Conservation (phyloP, 1,284 basidiomycete species). For the Chondrostereum purpureum region DNA sequence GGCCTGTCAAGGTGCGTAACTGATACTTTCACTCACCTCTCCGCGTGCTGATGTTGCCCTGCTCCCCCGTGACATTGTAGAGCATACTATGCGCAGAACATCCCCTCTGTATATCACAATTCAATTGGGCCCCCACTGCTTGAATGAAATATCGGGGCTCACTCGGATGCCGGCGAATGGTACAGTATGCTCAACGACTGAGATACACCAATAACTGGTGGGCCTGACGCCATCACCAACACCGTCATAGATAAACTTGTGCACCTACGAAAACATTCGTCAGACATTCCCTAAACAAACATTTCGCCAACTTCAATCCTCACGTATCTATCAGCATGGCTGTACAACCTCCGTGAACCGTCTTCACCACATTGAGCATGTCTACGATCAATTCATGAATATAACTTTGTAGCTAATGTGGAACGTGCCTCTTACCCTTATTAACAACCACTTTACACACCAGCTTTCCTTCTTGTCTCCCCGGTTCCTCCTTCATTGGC, state of each 20-base stretch:
- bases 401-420: neutral
- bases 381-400: constrained; percentile 22
- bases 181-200: constrained; percentile 44
- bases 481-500: constrained; percentile 37
- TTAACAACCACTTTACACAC: constrained; percentile 41
- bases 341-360: constrained; percentile 46
- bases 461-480: constrained; percentile 37
- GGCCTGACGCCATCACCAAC: constrained; percentile 22
- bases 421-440: constrained; percentile 34
- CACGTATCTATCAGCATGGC: constrained; percentile 46
- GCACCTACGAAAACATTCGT: constrained; percentile 27
- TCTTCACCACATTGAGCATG: constrained; percentile 41
- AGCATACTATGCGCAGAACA: constrained; percentile 39
- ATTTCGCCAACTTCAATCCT: constrained; percentile 13
- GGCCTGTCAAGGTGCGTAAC: neutral
- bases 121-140: no score
- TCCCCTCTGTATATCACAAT: no score
- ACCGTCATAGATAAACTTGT: constrained; percentile 36
- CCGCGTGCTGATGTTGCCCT: constrained; percentile 35
- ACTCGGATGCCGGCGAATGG: constrained; percentile 46
- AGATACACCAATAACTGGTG: constrained; percentile 29
- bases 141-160: constrained; percentile 20
- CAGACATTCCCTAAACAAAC: constrained; percentile 1
- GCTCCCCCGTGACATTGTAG: constrained; percentile 35
- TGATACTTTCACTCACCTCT: constrained; percentile 31